These are phyloP conservation scores for Pyrus hybrid DNA, from an alignment of 331 rosid species.

Conservation along the genomic window DNA sequence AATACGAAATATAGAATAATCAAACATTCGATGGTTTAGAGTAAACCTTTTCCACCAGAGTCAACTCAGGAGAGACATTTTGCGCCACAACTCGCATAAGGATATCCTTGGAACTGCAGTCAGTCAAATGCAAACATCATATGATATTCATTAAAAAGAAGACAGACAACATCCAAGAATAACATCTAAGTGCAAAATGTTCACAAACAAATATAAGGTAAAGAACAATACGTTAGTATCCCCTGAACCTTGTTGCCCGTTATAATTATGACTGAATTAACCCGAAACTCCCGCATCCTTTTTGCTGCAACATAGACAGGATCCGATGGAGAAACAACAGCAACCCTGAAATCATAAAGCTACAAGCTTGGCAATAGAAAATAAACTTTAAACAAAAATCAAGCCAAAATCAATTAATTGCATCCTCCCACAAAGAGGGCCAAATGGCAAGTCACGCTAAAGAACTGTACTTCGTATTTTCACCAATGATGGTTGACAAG, in stretches of 20 bases:
- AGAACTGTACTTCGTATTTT: constrained; percentile 59
- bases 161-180: neutral
- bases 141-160: neutral
- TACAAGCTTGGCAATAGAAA: constrained; percentile 44
- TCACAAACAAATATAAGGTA: neutral
- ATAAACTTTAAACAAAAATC: neutral
- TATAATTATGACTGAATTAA: no score
- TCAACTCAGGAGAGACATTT: constrained; percentile 83
- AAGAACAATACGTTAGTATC: constrained; percentile 70
- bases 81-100: constrained; percentile 95
- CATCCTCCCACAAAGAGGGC: constrained; percentile 5
- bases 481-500: constrained; percentile 63
- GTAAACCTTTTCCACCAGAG: constrained; percentile 89
- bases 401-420: constrained; percentile 3
- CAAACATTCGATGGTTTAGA: neutral
- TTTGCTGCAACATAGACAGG: constrained; percentile 82
- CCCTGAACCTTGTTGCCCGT: constrained; percentile 95
- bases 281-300: no score
- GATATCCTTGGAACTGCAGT: constrained; percentile 84
- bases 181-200: neutral
- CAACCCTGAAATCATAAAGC: constrained; percentile 72
- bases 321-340: constrained; percentile 75
- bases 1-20: neutral
- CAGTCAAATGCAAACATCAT: constrained; percentile 2
- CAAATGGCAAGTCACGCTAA: constrained; percentile 8